Evolutionary conservation across 805 yeast species (phyloP).

Genomic region (Wickerhamomyces rabaulensis): DNA sequence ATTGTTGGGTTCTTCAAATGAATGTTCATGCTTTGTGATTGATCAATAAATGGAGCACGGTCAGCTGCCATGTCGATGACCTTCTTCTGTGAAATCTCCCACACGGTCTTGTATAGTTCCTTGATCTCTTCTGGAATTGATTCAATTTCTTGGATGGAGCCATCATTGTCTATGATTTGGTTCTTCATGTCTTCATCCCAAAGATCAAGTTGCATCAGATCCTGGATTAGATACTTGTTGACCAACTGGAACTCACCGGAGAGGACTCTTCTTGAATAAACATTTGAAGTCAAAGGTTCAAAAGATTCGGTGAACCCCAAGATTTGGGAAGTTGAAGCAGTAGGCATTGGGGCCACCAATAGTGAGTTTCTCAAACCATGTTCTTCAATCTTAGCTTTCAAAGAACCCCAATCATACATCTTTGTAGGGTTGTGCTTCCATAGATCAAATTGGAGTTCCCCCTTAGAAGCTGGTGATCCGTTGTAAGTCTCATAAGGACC

Average conservation of each 20-base stretch:
- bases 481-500: slow-evolving; percentile 69
- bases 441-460: slow-evolving; percentile 77
- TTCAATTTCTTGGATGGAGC: slow-evolving; percentile 77
- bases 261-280: slow-evolving; percentile 83
- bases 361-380: slow-evolving; percentile 85
- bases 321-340: slow-evolving; percentile 97
- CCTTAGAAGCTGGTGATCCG: slow-evolving; percentile 92
- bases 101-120: slow-evolving; percentile 68
- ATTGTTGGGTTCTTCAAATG: slow-evolving; percentile 86
- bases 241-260: slow-evolving; percentile 95
- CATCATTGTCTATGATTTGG: slow-evolving; percentile 67
- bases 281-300: slow-evolving; percentile 94
- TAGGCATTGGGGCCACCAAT: slow-evolving; percentile 94
- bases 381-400: slow-evolving; percentile 53
- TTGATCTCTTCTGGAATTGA: slow-evolving; percentile 70
- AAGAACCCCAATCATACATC: slow-evolving; percentile 79
- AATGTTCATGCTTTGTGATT: slow-evolving; percentile 89
- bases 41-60: slow-evolving; percentile 88
- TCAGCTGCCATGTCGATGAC: slow-evolving; percentile 69
- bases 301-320: slow-evolving; percentile 93
- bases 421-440: slow-evolving; percentile 77
- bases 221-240: slow-evolving; percentile 79
- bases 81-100: slow-evolving; percentile 90
- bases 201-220: slow-evolving; percentile 72
- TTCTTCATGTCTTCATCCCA: slow-evolving; percentile 83